A percentile compares a stretch with the other conserved stretches of the same genome.
Evolutionary conservation across 495 filamentous ascomycete species (phyloP).

Genomic region (Penicillium cataractarum): DNA sequence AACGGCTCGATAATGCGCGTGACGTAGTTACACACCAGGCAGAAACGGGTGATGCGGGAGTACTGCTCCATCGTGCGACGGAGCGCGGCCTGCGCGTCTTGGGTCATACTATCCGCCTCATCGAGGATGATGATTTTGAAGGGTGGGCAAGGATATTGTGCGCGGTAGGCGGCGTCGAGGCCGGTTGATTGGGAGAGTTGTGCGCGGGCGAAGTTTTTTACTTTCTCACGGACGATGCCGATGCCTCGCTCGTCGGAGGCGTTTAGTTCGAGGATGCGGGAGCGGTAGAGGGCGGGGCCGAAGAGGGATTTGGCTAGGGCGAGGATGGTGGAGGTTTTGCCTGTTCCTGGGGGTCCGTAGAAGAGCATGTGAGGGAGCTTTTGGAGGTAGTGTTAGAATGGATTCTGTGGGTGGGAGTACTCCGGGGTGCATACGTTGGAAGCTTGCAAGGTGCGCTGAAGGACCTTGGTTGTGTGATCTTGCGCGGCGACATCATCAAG

Average conservation of each 20-base stretch:
- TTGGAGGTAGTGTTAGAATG: background rate
- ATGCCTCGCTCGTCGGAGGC: slow-evolving; percentile 99
- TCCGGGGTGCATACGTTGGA: slow-evolving; percentile 67
- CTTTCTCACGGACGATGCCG: slow-evolving; percentile 94
- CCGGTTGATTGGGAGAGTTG: slow-evolving; percentile 82
- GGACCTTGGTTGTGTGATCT: slow-evolving; percentile 93
- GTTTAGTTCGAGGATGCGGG: slow-evolving; percentile 96
- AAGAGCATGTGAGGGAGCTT: slow-evolving; percentile 99
- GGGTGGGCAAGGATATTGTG: slow-evolving; percentile 88
- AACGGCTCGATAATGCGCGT: slow-evolving; percentile 97
- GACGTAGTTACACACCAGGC: slow-evolving; percentile 98
- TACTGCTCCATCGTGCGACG: slow-evolving; percentile 98
- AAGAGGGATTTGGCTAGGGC: slow-evolving; percentile 96
- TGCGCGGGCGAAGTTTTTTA: slow-evolving; percentile 96
- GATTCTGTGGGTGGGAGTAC: background rate
- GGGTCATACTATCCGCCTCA: slow-evolving; percentile 98
- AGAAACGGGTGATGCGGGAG: slow-evolving; percentile 93
- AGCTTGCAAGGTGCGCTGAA: slow-evolving; percentile 90
- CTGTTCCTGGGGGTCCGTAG: slow-evolving; percentile 96
- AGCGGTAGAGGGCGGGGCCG: slow-evolving; percentile 90
- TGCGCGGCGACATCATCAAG: slow-evolving; percentile 95
- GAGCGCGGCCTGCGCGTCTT: slow-evolving; percentile 92
- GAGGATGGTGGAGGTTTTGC: slow-evolving; percentile 98
- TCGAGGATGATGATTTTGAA: slow-evolving; percentile 99
- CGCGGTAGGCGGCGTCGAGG: slow-evolving; percentile 63